A percentile compares a stretch with the other conserved stretches of the same genome.
Conservation (phyloP, 176 grass and related monocot species). For the Microstegium vimineum region DNA sequence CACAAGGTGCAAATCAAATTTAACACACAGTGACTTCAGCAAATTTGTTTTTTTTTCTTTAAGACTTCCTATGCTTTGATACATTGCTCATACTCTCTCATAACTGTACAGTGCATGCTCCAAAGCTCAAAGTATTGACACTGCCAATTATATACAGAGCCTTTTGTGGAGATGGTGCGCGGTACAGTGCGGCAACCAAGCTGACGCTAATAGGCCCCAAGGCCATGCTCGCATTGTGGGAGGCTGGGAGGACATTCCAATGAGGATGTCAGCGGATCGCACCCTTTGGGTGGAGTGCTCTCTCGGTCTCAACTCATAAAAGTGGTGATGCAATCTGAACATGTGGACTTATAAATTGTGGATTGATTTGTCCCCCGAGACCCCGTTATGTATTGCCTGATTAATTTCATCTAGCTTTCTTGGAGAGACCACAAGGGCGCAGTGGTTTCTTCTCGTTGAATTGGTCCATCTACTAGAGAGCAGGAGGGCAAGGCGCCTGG, state of each 20-base stretch:
- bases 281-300: not conserved
- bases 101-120: not conserved
- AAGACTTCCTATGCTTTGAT: not conserved
- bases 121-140: not conserved
- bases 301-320: not conserved
- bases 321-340: not conserved
- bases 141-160: not conserved
- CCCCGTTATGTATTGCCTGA: not conserved
- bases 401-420: not conserved
- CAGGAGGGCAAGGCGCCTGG: not conserved
- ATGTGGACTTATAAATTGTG: not conserved
- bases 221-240: not conserved
- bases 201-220: not conserved
- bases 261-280: not conserved
- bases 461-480: not conserved
- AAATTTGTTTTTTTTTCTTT: not conserved
- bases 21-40: not conserved
- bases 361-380: not conserved
- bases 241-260: not conserved
- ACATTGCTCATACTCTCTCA: not conserved
- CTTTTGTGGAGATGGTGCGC: not conserved
- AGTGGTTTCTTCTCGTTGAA: not conserved
- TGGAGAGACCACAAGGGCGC: not conserved
- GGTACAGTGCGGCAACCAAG: not conserved
- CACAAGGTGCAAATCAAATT: not conserved